These are phyloP conservation scores for Primulina tabacum DNA, from an alignment of 257 asterid genomes.

Conservation along the genomic window DNA sequence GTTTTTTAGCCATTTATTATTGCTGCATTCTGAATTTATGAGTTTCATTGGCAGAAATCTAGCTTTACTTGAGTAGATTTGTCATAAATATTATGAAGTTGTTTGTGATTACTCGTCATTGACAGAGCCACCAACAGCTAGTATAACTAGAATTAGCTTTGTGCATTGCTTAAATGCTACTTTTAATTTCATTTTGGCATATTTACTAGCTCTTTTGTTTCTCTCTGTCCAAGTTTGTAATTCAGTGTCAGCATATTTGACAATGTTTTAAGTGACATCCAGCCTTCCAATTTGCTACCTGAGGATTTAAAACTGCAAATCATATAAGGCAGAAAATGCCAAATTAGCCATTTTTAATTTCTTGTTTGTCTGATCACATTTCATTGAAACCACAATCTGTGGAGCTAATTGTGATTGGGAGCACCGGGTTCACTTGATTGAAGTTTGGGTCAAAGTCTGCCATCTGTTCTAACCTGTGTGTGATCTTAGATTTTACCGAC, in stretches of 20 bases:
- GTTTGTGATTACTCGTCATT: background rate
- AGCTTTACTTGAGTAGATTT: background rate
- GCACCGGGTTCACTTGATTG: constrained; percentile 8
- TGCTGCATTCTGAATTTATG: background rate
- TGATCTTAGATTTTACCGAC: background rate
- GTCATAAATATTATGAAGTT: constrained; percentile 12
- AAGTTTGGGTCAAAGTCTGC: constrained; percentile 4
- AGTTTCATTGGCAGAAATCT: background rate
- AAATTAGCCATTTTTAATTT: too few relatives aligned
- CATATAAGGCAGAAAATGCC: background rate
- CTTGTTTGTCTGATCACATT: background rate
- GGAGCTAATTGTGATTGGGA: constrained; percentile 10
- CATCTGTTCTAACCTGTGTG: background rate
- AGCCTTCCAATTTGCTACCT: constrained; percentile 6
- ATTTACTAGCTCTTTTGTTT: constrained; percentile 1
- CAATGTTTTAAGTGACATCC: background rate
- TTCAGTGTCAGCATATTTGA: background rate
- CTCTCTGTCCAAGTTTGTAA: constrained; percentile 5
- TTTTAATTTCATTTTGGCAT: constrained; percentile 1
- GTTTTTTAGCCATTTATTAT: background rate
- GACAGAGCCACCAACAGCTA: background rate
- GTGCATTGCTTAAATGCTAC: constrained; percentile 7
- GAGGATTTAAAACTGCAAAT: background rate
- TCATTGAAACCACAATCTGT: constrained; percentile 3
- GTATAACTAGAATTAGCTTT: constrained; percentile 5